Percentiles rank a stretch among this genome's conserved stretches.
Conservation (phyloP, 2,329 filamentous ascomycete genomes). For the Ophiostoma novo-ulmi region DNA sequence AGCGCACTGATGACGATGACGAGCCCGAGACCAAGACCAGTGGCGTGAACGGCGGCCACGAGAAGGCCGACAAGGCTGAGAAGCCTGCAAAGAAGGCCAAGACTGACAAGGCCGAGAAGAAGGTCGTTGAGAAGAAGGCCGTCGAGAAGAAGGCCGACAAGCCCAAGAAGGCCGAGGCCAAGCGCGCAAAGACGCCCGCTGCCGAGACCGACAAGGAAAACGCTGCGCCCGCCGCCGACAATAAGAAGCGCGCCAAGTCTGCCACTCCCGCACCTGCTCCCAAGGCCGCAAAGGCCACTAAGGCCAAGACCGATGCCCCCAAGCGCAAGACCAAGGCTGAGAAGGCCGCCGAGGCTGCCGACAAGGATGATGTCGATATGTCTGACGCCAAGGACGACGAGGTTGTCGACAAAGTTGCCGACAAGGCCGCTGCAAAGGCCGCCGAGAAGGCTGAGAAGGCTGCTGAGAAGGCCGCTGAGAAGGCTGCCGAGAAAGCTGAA, state of each 20-base stretch:
- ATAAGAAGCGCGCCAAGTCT: conserved; percentile 23
- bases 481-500: conserved; percentile 18
- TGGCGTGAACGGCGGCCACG: conserved; percentile 17
- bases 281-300: conserved; percentile 5
- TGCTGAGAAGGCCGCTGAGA: conserved; percentile 24
- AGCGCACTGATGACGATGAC: conserved; percentile 22
- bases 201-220: conserved; percentile 25
- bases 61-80: conserved; percentile 23
- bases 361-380: conserved; percentile 12
- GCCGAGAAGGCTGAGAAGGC: conserved; percentile 20
- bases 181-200: conserved; percentile 20
- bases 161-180: conserved; percentile 22
- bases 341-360: conserved; percentile 21
- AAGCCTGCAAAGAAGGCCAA: neutral
- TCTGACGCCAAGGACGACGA: neutral
- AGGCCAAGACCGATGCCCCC: conserved; percentile 1
- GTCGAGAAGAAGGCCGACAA: conserved; percentile 18
- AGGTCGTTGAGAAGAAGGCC: conserved; percentile 23
- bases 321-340: conserved; percentile 24
- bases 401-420: conserved; percentile 14
- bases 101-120: conserved; percentile 18
- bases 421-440: conserved; percentile 20
- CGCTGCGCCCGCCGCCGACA: conserved; percentile 23
- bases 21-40: conserved; percentile 25
- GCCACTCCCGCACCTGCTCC: conserved; percentile 18